phyloP scores from a whole-genome alignment of 352 stramenopile genomes.

The Phytophthora niederhauseri region DNA sequence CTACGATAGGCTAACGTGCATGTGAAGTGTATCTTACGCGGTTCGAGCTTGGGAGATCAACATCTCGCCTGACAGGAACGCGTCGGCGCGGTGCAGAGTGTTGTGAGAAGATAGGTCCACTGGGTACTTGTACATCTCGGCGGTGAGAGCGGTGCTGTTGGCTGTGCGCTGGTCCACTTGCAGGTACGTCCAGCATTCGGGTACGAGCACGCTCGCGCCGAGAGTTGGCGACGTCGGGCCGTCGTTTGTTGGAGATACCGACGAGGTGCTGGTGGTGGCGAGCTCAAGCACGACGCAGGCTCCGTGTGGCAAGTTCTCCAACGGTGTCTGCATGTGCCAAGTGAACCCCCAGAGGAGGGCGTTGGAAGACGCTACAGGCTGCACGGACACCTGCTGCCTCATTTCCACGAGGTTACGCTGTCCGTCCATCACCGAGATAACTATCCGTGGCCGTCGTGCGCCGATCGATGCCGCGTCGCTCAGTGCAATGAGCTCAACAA shows the following conservation, averaged over 20 bases:
- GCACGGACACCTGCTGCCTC: constrained; percentile 76
- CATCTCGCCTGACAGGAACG: constrained; percentile 79
- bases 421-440: constrained; percentile 75
- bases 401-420: constrained; percentile 74
- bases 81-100: constrained; percentile 64
- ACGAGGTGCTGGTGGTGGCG: constrained; percentile 57
- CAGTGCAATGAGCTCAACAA: constrained; percentile 75
- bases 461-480: constrained; percentile 53
- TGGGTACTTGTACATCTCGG: constrained; percentile 87
- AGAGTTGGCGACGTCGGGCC: constrained; percentile 30
- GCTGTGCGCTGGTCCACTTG: constrained; percentile 83
- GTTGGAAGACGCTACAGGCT: constrained; percentile 61
- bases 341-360: constrained; percentile 86
- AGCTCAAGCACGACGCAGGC: constrained; percentile 79
- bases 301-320: constrained; percentile 89
- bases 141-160: constrained; percentile 68
- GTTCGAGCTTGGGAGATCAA: constrained; percentile 60
- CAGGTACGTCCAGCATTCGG: constrained; percentile 86
- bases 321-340: constrained; percentile 94
- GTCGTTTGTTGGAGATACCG: constrained; percentile 44
- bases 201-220: constrained; percentile 50
- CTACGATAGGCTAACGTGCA: neutral
- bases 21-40: constrained; percentile 13
- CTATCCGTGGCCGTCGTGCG: constrained; percentile 56
- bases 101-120: constrained; percentile 80